These are phyloP conservation scores for Coniophora puteana DNA, from an alignment of 1,284 basidiomycete species.

Conservation along the genomic window DNA sequence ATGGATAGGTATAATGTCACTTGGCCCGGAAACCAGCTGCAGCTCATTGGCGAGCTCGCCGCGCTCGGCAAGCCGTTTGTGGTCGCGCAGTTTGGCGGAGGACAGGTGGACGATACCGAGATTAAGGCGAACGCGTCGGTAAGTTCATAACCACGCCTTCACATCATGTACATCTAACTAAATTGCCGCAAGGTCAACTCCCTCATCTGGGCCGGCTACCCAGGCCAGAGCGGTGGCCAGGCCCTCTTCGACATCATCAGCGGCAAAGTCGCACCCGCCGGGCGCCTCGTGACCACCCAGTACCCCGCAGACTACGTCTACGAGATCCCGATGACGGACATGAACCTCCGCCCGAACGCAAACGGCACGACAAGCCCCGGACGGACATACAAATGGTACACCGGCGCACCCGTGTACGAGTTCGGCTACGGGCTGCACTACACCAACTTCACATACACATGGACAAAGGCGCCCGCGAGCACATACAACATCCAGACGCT, in stretches of 20 bases:
- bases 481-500: slow-evolving; percentile 40
- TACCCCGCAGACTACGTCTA: slow-evolving; percentile 48
- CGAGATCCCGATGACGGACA: slow-evolving; percentile 53
- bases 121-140: slow-evolving; percentile 44
- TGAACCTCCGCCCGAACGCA: slow-evolving; percentile 45
- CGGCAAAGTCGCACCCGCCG: slow-evolving; percentile 48
- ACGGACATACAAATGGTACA: slow-evolving; percentile 57
- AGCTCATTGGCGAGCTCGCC: slow-evolving; percentile 42
- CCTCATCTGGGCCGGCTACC: slow-evolving; percentile 46
- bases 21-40: slow-evolving; percentile 55
- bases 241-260: slow-evolving; percentile 48
- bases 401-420: slow-evolving; percentile 43
- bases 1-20: slow-evolving; percentile 46
- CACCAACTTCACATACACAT: slow-evolving; percentile 44
- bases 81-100: slow-evolving; percentile 53
- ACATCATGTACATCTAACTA: slow-evolving; percentile 1
- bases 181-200: slow-evolving; percentile 39
- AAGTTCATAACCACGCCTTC: slow-evolving; percentile 16
- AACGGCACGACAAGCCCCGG: slow-evolving; percentile 51
- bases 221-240: slow-evolving; percentile 35
- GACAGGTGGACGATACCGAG: slow-evolving; percentile 46
- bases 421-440: slow-evolving; percentile 53
- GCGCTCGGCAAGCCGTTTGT: slow-evolving; percentile 46
- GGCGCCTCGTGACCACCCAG: slow-evolving; percentile 50
- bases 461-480: slow-evolving; percentile 27